Evolutionary conservation across 1,284 basidiomycete genomes (phyloP), one percentile per base, ranked within the genome.

Genomic region (Cryptococcus jaspeensis): DNA sequence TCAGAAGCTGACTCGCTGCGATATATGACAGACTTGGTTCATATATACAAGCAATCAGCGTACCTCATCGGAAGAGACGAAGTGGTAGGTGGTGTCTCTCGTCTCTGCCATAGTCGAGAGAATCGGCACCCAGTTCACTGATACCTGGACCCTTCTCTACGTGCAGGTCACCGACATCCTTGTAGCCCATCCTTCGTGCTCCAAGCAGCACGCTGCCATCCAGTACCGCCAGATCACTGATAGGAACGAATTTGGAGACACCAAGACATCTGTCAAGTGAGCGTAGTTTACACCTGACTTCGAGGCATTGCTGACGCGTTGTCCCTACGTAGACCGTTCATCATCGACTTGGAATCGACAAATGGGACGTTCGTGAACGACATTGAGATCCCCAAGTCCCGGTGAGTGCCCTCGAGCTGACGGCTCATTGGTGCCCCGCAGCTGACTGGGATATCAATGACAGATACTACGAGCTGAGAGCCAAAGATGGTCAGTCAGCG

Each of bases 161-260:
- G 37, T 28, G 28, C 59, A 82, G 80, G 77, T 83, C 36, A 87
- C 87, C 41, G 96, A 99, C 71, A 90, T 99, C 60, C 83, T 88
- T 1, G 79, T 97, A 40, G 92, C 95, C 59, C 95, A 99, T 73
- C 93, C 94, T 0, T 98, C 94, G 5, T 93, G 90, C 66, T 99
- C 95, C 0, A 99, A 99, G 74, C 96, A 99, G 74, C 96, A 99
- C 71, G 94, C 95, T 22, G 96, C 88, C 4, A 87, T 99, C 39
- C 96, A 99, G 79, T 93, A 89, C 79, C 88, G 95, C 22, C 87
- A 88, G 69, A 83, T 95, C 2, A 84, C 85, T 61, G 86, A 89
- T 67, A 89, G 88, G 69, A 90, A 95, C 73, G 92, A 98, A 72
- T 91, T 87, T 67, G 95, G 95, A 2, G 84, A 84, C 53, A 80